Base-by-base conservation (phyloP, 768 basidiomycete genomes). In the Calvatia gigantea region DNA sequence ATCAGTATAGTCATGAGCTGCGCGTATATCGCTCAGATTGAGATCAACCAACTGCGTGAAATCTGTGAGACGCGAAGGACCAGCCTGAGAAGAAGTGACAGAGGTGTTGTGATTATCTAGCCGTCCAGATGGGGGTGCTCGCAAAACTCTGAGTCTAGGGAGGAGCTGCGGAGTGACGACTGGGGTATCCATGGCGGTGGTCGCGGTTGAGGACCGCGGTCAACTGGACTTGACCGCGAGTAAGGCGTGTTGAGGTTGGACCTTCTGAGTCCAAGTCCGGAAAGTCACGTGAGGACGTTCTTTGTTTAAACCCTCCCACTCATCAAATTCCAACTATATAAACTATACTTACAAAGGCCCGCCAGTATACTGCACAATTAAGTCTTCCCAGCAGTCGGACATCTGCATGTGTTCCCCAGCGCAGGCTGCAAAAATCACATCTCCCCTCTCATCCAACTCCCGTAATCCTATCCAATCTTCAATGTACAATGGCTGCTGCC, bases 391-490 rank as follows among this genome's bases (percentile, higher is more conserved):
- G 63, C 87, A 89, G 11, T 72, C 75, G 1, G 71, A 65, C 41
- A 94, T 67, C 44, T 84, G 75, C 91, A 94, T 93, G 63, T 94
- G 92, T 63, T 77, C 77, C 21, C 87, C 87, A 23, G 83, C 76
- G 64, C 92, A 94, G 17, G 76, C 76, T 51, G 75, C 76, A 27
- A 91, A 72, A 11, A 76, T 62, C 14, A 94, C 75, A 3, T 71
- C 75, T 3, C 82, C 86, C 19, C 76, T 72, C 61, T 91, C 78
- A 65, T 94, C 89, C 59, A 94, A 73, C 55, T 72, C 64, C 28
- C 83, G 80, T 51, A 94, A 68, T 3, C 92, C 92, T 50, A 94
- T 88, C 87, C 88, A 90, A 65, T 94, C 87, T 61, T 91, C 83
- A 6, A 64, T 63, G 67, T 94, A 94, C 21, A 94, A 67, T 8